Base-by-base conservation (phyloP, 139 green algal genomes). In the Edaphochlamys debaryana region DNA sequence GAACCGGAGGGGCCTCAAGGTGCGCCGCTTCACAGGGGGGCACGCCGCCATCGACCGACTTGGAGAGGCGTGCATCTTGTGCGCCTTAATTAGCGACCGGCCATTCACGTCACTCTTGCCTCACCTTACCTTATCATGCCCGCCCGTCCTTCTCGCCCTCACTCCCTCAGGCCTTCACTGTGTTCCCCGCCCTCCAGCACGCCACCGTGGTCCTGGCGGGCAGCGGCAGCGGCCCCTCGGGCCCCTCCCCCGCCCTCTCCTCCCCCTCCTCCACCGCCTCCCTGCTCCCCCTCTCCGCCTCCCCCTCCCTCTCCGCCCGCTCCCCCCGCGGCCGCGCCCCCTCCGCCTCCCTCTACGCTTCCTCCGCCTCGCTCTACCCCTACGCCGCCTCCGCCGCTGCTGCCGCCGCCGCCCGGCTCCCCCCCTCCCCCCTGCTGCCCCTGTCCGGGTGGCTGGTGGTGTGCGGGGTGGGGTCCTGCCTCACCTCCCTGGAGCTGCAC, bases 391-490 rank as follows among this genome's bases (percentile, higher is more conserved):
- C 41, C 4, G 48, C 13, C 30, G 32, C 22, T 8, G 52, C 52
- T 5, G 17, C 22, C 34, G 54, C 52, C 17, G 1, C 34, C 20
- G 3, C 15, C 20, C 70, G n/a, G 3, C 34, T 9, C 45, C 45
- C 45, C 45, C 1, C 40, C 25, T 17, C 38, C 11, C 67, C 73
- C 0, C 56, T 54, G 56, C 56, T 80, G 56, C 56, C 56, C 13
- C 56, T 80, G 54, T 32, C 4, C 25, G 73, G 11, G 52, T 80
- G 73, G 73, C 73, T 80, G 73, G 73, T 80, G 36, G 73, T 69
- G 73, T 80, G 73, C 37, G 73, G 73, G 27, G 30, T n/a, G 27
- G 56, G 13, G 5, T 0, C 25, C 36, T 80, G 73, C 54, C 56
- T 80, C 29, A 80, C 73, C 52, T n/a, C 25, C 73, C 56, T 80